Percentiles rank a stretch among this genome's conserved stretches.
These are phyloP conservation scores for Cercophora samala DNA, from an alignment of 495 filamentous ascomycete species.

Conservation along the genomic window DNA sequence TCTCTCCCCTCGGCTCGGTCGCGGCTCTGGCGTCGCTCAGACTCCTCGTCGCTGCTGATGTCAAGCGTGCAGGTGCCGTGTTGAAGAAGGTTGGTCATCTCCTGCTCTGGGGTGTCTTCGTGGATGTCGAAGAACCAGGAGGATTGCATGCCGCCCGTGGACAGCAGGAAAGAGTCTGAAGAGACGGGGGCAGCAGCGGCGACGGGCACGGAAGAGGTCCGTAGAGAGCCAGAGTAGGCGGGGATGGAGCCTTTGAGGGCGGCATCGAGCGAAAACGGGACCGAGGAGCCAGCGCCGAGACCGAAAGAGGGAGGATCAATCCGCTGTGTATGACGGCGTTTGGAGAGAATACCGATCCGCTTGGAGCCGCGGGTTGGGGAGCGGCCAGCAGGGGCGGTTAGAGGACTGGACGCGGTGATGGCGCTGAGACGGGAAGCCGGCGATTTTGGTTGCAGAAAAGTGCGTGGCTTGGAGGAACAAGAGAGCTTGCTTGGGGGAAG, in stretches of 20 bases:
- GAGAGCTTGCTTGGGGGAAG: slow-evolving; percentile 32
- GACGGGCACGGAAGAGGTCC: slow-evolving; percentile 18
- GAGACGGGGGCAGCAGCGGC: background rate
- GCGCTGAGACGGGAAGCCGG: slow-evolving; percentile 39
- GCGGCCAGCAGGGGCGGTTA: slow-evolving; percentile 58
- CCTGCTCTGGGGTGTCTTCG: slow-evolving; percentile 84
- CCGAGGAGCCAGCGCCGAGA: slow-evolving; percentile 29
- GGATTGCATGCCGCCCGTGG: slow-evolving; percentile 50
- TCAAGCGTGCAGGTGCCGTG: slow-evolving; percentile 84
- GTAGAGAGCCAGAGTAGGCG: slow-evolving; percentile 42
- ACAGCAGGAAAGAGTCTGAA: slow-evolving; percentile 21
- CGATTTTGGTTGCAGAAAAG: slow-evolving; percentile 46
- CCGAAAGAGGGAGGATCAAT: slow-evolving; percentile 56
- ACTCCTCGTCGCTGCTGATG: slow-evolving; percentile 69
- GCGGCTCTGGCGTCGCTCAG: slow-evolving; percentile 49
- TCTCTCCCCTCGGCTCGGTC: slow-evolving; percentile 60
- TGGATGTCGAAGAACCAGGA: slow-evolving; percentile 94
- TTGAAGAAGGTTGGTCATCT: slow-evolving; percentile 85
- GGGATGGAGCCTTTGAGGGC: slow-evolving; percentile 69
- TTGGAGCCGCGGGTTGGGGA: slow-evolving; percentile 58
- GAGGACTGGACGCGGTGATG: slow-evolving; percentile 42
- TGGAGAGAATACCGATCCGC: slow-evolving; percentile 59
- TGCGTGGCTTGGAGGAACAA: slow-evolving; percentile 41
- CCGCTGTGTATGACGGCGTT: slow-evolving; percentile 54
- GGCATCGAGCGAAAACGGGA: slow-evolving; percentile 75